A percentile compares a stretch with the other conserved stretches of the same genome.
phyloP scores from a whole-genome alignment of 768 basidiomycete species.

The Lactarius akahatsu region DNA sequence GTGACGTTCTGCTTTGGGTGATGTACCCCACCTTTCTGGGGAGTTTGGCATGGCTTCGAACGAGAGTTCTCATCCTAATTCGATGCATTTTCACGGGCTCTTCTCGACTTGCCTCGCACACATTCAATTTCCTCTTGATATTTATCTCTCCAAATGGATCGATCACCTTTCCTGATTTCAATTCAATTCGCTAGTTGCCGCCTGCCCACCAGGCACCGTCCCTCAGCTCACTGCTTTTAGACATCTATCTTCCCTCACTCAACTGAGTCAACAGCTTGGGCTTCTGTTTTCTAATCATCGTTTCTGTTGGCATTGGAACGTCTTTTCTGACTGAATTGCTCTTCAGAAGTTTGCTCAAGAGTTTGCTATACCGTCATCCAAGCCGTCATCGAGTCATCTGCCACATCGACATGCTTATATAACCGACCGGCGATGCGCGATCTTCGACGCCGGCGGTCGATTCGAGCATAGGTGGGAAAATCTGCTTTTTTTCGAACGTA shows the following conservation, averaged over 20 bases:
- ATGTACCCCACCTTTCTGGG: neutral
- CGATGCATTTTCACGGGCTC: neutral
- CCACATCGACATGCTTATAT: neutral
- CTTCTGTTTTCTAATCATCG: neutral
- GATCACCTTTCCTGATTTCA: neutral
- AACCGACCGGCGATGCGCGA: neutral
- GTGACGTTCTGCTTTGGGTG: neutral
- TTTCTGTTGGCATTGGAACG: neutral
- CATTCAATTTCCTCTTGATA: neutral
- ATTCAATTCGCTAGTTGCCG: neutral
- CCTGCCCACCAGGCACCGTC: neutral
- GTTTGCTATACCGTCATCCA: too few relatives aligned
- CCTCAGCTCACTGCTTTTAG: slow-evolving; percentile 2
- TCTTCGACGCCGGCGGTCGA: neutral
- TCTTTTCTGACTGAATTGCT: neutral
- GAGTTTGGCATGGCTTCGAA: neutral
- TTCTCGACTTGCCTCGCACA: slow-evolving; percentile 11
- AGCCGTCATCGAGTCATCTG: too few relatives aligned
- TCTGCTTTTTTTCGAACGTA: neutral
- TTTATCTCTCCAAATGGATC: neutral
- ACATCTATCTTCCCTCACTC: neutral
- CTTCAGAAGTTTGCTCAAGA: neutral
- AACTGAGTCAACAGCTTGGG: neutral
- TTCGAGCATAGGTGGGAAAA: neutral
- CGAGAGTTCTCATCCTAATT: neutral